Percentiles rank a stretch among this genome's conserved stretches.
These are phyloP conservation scores for Camellia oleifera DNA, from an alignment of 179 eudicot genomes.

Conservation along the genomic window DNA sequence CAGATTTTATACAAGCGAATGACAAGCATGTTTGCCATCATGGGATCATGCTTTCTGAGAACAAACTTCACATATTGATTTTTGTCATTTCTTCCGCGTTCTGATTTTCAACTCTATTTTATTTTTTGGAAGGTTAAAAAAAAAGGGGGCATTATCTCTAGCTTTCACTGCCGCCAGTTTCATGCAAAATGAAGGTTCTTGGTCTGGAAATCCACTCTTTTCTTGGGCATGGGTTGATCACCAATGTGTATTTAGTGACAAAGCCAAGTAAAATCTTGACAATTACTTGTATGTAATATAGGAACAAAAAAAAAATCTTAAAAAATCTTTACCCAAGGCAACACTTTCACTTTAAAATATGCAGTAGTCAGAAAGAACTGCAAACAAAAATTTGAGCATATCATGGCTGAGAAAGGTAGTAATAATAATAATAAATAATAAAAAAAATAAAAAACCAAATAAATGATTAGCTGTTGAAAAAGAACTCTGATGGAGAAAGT, in stretches of 20 bases:
- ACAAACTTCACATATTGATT: too few species aligned
- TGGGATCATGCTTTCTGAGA: too few species aligned
- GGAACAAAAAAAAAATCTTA: not conserved
- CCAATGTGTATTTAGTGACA: not conserved
- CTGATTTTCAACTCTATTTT: not conserved
- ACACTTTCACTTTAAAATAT: not conserved
- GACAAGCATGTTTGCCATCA: not conserved
- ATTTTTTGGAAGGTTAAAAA: not conserved
- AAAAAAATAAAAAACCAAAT: too few species aligned
- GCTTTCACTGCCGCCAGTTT: not conserved
- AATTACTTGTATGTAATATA: not conserved
- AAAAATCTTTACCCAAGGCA: too few species aligned
- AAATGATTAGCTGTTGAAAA: too few species aligned
- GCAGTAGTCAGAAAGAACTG: not conserved
- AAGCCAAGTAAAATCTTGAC: not conserved
- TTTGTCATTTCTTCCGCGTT: not conserved
- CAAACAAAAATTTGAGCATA: too few species aligned
- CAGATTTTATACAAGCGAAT: not conserved
- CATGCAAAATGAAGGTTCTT: not conserved
- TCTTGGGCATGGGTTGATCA: conserved; percentile 2
- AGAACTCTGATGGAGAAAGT: too few species aligned
- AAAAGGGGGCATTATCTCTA: not conserved
- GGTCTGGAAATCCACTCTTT: not conserved
- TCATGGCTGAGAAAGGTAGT: too few species aligned
- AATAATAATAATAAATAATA: too few species aligned